These are phyloP conservation scores for Solanum clarkiae DNA, from an alignment of 257 asterid genomes.

Conservation along the genomic window DNA sequence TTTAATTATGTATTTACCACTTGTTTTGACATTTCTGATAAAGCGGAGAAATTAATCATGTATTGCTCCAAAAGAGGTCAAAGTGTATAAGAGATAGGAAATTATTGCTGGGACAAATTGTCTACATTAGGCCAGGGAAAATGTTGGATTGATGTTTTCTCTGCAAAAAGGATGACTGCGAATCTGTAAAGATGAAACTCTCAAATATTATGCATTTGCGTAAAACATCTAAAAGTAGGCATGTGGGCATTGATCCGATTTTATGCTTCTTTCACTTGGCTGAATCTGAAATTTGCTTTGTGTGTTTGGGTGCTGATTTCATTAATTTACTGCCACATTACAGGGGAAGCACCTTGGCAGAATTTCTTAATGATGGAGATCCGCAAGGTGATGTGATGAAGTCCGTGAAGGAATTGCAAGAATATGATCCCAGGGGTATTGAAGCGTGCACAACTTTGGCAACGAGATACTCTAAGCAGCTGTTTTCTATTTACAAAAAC, in stretches of 20 bases:
- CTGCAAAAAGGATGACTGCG: background rate
- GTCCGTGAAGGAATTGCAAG: conserved; percentile 36
- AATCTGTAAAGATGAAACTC: background rate
- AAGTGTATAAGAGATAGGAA: background rate
- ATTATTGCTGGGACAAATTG: background rate
- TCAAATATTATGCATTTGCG: background rate
- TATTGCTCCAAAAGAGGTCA: background rate
- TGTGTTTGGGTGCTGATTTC: background rate
- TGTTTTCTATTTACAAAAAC: conserved; percentile 39
- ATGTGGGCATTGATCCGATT: background rate
- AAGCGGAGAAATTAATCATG: background rate
- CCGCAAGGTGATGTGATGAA: conserved; percentile 29
- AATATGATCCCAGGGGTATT: conserved; percentile 19
- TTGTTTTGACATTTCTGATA: background rate
- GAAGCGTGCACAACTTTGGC: conserved; percentile 36
- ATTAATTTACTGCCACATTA: background rate
- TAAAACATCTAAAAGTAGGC: background rate
- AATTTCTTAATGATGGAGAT: conserved; percentile 47
- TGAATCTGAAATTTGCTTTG: background rate
- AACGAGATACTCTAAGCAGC: conserved; percentile 39
- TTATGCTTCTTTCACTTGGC: background rate
- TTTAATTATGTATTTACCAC: background rate
- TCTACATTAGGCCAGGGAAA: background rate
- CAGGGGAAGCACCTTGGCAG: conserved; percentile 52
- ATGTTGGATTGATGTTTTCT: background rate